phyloP scores from a whole-genome alignment of 1,284 basidiomycete species.

The Irpex sp. region DNA sequence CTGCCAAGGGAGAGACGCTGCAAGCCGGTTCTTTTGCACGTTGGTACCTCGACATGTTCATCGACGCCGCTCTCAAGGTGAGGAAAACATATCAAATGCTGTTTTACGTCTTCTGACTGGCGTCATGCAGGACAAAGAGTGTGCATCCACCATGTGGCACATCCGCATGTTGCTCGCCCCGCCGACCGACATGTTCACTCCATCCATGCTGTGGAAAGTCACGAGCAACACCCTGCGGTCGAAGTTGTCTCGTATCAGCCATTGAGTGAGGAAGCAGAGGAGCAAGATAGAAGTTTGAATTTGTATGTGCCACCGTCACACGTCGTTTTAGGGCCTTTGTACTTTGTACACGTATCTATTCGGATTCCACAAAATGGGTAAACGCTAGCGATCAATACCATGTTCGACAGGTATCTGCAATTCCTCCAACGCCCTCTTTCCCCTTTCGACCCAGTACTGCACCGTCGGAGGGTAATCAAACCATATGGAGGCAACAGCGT shows the following conservation, averaged over 20 bases:
- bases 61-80: constrained; percentile 13
- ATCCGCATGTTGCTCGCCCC: constrained; percentile 14
- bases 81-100: neutral
- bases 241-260: neutral
- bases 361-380: neutral
- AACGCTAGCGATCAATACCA: constrained; percentile 30
- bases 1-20: constrained; percentile 10
- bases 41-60: constrained; percentile 15
- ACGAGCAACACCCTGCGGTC: neutral
- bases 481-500: constrained; percentile 39
- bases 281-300: neutral
- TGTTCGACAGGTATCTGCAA: constrained; percentile 47
- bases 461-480: constrained; percentile 45
- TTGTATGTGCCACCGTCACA: neutral
- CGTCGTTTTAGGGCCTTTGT: neutral
- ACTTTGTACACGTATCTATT: neutral
- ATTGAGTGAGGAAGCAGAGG: neutral
- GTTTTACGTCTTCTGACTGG: neutral
- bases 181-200: constrained; percentile 12
- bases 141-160: constrained; percentile 15
- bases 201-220: constrained; percentile 9
- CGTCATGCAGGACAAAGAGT: constrained; percentile 6
- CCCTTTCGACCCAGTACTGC: constrained; percentile 48
- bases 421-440: constrained; percentile 42
- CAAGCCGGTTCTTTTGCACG: constrained; percentile 9